Evolutionary conservation across 2,329 filamentous ascomycete species (phyloP).

Genomic region (Fusarium marasasianum): DNA sequence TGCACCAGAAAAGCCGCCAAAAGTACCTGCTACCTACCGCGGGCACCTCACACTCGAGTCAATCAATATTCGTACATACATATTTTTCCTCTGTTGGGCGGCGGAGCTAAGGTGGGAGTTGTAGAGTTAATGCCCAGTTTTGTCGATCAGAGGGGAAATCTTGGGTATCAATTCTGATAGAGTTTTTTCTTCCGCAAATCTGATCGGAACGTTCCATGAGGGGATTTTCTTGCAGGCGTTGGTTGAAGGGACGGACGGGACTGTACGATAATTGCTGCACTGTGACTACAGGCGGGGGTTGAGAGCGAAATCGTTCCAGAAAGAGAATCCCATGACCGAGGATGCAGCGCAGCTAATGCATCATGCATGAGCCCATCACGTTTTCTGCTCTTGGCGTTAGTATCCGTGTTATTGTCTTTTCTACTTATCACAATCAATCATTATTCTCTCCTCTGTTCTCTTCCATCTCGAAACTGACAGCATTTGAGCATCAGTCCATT

Average conservation of each 20-base stretch:
- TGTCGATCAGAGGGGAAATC: constrained; percentile 22
- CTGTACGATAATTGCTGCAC: constrained; percentile 2
- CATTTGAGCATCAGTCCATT: background rate
- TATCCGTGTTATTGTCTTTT: background rate
- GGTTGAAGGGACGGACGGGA: background rate
- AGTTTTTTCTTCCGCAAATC: background rate
- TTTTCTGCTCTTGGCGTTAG: constrained; percentile 16
- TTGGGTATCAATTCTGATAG: constrained; percentile 23
- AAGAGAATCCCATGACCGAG: constrained; percentile 31
- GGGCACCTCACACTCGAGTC: constrained; percentile 5
- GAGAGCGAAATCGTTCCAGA: constrained; percentile 22
- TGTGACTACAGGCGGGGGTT: background rate
- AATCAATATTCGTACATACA: constrained; percentile 17
- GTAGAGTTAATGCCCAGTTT: constrained; percentile 31
- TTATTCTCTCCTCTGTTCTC: background rate
- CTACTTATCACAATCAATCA: background rate
- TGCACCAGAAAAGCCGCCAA: constrained; percentile 11
- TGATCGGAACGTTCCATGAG: constrained; percentile 4
- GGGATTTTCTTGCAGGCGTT: background rate
- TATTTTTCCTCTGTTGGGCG: background rate
- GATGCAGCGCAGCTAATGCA: constrained; percentile 20
- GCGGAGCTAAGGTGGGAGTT: background rate
- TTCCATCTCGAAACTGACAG: background rate
- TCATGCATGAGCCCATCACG: constrained; percentile 26
- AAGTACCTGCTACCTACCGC: background rate